Evolutionary conservation across 176 grass and related monocot genomes (phyloP).

Genomic region (Microstegium vimineum): DNA sequence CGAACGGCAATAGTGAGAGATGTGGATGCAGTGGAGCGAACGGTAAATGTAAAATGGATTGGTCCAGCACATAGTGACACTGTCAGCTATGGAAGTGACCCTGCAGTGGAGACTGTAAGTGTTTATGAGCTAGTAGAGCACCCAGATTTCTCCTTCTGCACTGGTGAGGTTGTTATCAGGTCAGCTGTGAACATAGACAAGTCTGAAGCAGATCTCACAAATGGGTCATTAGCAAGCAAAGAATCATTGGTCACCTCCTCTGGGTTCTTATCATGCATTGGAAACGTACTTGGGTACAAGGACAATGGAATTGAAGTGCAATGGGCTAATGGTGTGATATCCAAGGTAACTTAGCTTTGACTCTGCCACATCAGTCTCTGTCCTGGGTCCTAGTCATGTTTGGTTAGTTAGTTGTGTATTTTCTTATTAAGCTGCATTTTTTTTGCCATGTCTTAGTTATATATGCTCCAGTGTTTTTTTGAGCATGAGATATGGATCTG

Average conservation of each 20-base stretch:
- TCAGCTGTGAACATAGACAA: slow-evolving; percentile 50
- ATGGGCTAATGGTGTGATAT: slow-evolving; percentile 88
- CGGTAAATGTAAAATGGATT: slow-evolving; percentile 83
- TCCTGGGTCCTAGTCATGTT: not conserved
- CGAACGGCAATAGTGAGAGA: slow-evolving; percentile 67
- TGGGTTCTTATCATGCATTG: slow-evolving; percentile 76
- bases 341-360: slow-evolving; percentile 59
- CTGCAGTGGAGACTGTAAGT: slow-evolving; percentile 73
- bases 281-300: slow-evolving; percentile 75
- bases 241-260: slow-evolving; percentile 28
- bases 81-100: slow-evolving; percentile 37
- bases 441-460: not conserved
- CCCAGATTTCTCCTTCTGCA: slow-evolving; percentile 76
- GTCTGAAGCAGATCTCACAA: slow-evolving; percentile 47
- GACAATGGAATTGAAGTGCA: slow-evolving; percentile 74
- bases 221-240: slow-evolving; percentile 25
- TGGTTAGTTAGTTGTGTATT: not conserved
- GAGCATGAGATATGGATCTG: not conserved
- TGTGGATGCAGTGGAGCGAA: slow-evolving; percentile 72
- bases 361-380: not conserved
- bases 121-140: slow-evolving; percentile 94
- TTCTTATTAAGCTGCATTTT: not conserved
- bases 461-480: not conserved
- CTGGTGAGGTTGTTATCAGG: slow-evolving; percentile 72
- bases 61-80: slow-evolving; percentile 34